phyloP scores from a whole-genome alignment of 129 eudicot species.

The Kitagawia praeruptora region DNA sequence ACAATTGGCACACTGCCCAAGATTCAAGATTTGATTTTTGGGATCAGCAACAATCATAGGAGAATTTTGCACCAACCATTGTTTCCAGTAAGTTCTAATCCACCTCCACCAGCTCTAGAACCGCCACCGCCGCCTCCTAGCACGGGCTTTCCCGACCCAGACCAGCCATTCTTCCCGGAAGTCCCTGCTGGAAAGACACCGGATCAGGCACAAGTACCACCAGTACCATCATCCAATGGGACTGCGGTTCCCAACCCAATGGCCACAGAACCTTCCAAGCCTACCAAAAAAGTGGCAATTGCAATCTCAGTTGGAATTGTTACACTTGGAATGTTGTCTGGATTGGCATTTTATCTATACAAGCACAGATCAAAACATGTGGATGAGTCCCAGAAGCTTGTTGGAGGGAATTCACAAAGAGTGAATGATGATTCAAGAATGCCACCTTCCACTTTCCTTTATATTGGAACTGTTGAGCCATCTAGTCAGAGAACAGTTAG shows the following conservation, averaged over 20 bases:
- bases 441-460: conserved; percentile 69
- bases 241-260: conserved; percentile 32
- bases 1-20: conserved; percentile 12
- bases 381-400: conserved; percentile 62
- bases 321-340: conserved; percentile 75
- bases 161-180: conserved; percentile 89
- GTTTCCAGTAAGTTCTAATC: conserved; percentile 60
- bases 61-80: conserved; percentile 93
- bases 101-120: conserved; percentile 59
- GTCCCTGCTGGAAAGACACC: conserved; percentile 44
- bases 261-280: conserved; percentile 53
- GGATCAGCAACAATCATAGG: conserved; percentile 19
- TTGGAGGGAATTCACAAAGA: conserved; percentile 37
- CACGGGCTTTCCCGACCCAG: conserved; percentile 29
- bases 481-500: conserved; percentile 35
- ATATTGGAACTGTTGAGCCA: conserved; percentile 93
- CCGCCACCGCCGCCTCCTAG: conserved; percentile 41
- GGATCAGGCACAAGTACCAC: conserved; percentile 41
- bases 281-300: conserved; percentile 68
- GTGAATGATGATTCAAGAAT: conserved; percentile 37
- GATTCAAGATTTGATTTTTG: conserved; percentile 12
- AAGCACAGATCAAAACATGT: conserved; percentile 41
- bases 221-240: conserved; percentile 21
- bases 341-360: conserved; percentile 63
- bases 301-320: conserved; percentile 72